Evolutionary conservation across 495 filamentous ascomycete genomes (phyloP).

Genomic region (Immersiella caudata): DNA sequence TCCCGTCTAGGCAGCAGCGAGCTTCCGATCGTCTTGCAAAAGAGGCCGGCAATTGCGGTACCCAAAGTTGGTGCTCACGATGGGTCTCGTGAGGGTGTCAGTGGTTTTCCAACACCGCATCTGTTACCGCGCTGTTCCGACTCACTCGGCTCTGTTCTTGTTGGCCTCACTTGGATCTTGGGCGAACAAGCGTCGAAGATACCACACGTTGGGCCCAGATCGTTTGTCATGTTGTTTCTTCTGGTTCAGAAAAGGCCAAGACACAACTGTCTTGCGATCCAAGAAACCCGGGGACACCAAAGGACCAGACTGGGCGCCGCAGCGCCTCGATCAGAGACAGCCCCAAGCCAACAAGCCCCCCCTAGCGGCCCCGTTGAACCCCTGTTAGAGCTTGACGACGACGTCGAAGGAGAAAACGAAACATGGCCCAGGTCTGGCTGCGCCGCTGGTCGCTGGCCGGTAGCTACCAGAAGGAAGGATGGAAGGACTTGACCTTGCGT

Average conservation of each 20-base stretch:
- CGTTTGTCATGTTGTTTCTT: no score
- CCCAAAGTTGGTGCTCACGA: not conserved
- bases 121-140: not conserved
- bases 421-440: not conserved
- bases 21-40: not conserved
- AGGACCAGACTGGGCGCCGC: not conserved
- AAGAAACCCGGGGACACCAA: not conserved
- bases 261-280: not conserved
- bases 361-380: not conserved
- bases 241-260: not conserved
- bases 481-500: not conserved
- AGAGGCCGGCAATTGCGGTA: constrained; percentile 3
- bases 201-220: not conserved
- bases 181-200: not conserved
- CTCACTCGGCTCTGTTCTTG: not conserved
- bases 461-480: not conserved
- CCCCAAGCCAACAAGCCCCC: not conserved
- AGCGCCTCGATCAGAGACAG: not conserved
- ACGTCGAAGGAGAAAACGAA: not conserved
- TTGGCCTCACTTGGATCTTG: not conserved
- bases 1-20: constrained; percentile 1
- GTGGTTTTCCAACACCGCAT: not conserved
- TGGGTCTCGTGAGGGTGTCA: not conserved
- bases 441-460: not conserved
- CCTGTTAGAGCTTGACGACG: not conserved